These are phyloP conservation scores for Oemleria cerasiformis DNA, from an alignment of 306 rosid species.

Conservation along the genomic window DNA sequence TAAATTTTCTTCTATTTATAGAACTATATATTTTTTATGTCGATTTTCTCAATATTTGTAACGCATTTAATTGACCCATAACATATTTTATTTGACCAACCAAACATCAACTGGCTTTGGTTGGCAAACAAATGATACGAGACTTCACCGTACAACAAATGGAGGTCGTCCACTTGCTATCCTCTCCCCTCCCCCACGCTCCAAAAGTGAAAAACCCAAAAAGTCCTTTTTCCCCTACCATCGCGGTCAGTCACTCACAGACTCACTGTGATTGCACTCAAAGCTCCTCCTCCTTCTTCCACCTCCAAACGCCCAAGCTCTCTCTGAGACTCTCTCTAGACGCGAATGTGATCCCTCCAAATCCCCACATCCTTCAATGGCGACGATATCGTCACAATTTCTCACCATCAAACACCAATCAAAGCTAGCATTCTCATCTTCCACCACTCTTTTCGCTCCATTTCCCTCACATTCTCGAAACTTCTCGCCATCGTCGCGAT, in stretches of 20 bases:
- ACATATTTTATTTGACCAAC: no score
- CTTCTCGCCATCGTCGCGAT: constrained; percentile 5
- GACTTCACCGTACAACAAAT: not conserved
- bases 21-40: no score
- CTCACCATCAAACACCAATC: constrained; percentile 12
- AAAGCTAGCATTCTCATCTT: constrained; percentile 24
- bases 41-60: no score
- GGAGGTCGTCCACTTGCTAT: constrained; percentile 6
- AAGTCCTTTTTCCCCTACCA: constrained; percentile 1
- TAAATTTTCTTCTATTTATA: no score
- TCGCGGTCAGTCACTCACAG: not conserved
- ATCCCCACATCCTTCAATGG: constrained; percentile 33
- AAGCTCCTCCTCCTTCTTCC: not conserved
- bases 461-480: constrained; percentile 16
- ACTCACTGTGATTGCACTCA: not conserved
- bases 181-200: not conserved
- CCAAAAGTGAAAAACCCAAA: constrained; percentile 6
- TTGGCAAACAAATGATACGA: not conserved
- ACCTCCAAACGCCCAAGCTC: not conserved
- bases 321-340: not conserved
- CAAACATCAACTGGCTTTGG: not conserved
- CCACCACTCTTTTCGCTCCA: constrained; percentile 17
- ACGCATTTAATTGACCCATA: no score
- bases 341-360: constrained; percentile 2
- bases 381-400: constrained; percentile 32